Conservation (phyloP, 768 basidiomycete genomes). For the Xerocomus potaroensis region DNA sequence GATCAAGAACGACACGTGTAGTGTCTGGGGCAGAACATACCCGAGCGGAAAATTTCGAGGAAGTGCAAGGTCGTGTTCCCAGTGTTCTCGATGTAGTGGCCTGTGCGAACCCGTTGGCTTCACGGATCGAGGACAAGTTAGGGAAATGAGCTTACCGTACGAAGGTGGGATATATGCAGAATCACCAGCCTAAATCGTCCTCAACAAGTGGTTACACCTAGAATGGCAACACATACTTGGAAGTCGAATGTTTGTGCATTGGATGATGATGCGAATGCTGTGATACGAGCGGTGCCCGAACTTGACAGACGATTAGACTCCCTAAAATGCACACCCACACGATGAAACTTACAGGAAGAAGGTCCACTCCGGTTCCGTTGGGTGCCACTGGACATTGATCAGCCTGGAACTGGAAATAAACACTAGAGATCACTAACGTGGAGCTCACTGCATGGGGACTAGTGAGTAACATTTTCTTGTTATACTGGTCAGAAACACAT, state of each 20-base stretch:
- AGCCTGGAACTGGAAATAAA: not conserved
- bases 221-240: too few relatives aligned
- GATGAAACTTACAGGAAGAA: slow-evolving; percentile 38
- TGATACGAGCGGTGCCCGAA: slow-evolving; percentile 38
- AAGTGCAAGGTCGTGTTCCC: slow-evolving; percentile 55
- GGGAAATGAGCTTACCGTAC: slow-evolving; percentile 15
- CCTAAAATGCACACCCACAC: not conserved
- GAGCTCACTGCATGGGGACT: slow-evolving; percentile 33
- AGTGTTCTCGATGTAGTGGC: slow-evolving; percentile 67
- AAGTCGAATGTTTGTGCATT: slow-evolving; percentile 44
- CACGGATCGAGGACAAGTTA: not conserved
- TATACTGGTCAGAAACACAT: slow-evolving; percentile 5
- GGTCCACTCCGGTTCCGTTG: slow-evolving; percentile 47
- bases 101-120: slow-evolving; percentile 22
- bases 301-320: slow-evolving; percentile 19
- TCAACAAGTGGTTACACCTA: too few relatives aligned
- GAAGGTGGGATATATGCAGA: slow-evolving; percentile 24
- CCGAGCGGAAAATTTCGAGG: slow-evolving; percentile 59
- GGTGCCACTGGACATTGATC: slow-evolving; percentile 40
- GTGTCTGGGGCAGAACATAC: slow-evolving; percentile 22
- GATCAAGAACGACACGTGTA: not conserved
- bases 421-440: slow-evolving; percentile 33
- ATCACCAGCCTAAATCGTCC: slow-evolving; percentile 29
- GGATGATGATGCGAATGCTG: slow-evolving; percentile 37
- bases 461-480: not conserved